A percentile compares a stretch with the other conserved stretches of the same genome.
Conservation (phyloP, 2,329 filamentous ascomycete genomes). For the Aquanectria penicillioides region DNA sequence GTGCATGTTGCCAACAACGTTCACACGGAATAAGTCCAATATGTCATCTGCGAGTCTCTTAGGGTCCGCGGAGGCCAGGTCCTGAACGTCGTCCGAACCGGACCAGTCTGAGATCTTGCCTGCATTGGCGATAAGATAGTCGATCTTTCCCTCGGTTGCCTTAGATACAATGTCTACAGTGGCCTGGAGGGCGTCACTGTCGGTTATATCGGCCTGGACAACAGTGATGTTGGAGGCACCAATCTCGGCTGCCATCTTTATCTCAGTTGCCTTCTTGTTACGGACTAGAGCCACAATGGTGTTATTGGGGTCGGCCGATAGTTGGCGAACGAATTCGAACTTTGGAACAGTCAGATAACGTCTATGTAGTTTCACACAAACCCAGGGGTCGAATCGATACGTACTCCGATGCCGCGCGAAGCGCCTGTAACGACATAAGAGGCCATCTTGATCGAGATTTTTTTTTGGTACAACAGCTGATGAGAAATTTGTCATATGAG, state of each 20-base stretch:
- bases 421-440: conserved; percentile 31
- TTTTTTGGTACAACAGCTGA: no score
- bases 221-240: conserved; percentile 38
- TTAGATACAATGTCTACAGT: conserved; percentile 39
- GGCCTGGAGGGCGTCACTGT: conserved; percentile 14
- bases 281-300: conserved; percentile 56
- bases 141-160: conserved; percentile 52
- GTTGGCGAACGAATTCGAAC: conserved; percentile 50
- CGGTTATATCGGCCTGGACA: conserved; percentile 22
- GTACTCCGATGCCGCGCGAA: conserved; percentile 32
- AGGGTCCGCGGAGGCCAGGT: conserved; percentile 5
- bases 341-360: neutral
- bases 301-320: conserved; percentile 53
- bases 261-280: conserved; percentile 51
- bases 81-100: neutral
- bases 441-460: no score
- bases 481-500: no score
- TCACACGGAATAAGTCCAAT: conserved; percentile 50
- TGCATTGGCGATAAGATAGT: conserved; percentile 64
- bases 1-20: conserved; percentile 62
- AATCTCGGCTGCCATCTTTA: conserved; percentile 45
- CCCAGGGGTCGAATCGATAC: no score
- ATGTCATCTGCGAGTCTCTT: conserved; percentile 29
- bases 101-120: conserved; percentile 44
- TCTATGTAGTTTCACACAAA: neutral